Base-by-base conservation (phyloP, 345 rosid species). In the Populus deltoides region DNA sequence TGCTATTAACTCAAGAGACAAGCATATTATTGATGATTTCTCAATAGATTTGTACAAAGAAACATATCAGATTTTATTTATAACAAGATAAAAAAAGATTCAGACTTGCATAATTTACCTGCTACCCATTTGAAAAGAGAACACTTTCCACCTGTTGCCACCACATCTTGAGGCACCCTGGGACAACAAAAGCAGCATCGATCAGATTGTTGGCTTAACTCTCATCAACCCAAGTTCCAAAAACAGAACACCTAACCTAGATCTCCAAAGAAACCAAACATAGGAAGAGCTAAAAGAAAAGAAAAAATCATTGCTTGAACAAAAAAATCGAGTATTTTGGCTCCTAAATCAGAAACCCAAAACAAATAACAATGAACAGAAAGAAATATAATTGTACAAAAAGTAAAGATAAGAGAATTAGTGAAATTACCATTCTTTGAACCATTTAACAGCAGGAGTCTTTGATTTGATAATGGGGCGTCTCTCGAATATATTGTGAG, bases 151-250 rank as follows among this genome's bases (percentile, higher is more conserved):
- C 98, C 98, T 66, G 94, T 96, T 5, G 98, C 95, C 31, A 90
- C 93, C 76, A 91, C 90, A 86, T 96, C 98, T 85, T 93, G 99
- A 25, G 99, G 99, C 71, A 94, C 98, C 99, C 99, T 96, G 74
- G 69, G 78, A 73, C 61, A 53, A 73, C 45, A 69, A 24, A 74
- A 6, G 16, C 33, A 41, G 71, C 9, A 66, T 17, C 68, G 17
- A 11, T 41, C 53, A 29, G 59, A 70, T 7, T 63, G 72, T 66
- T 59, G 6, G 63, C 51, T 47, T 47, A 47, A 47, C 6, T 47
- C 18, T 55, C 25, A 22, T 55, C 62, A 55, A 22, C 62, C 62
- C 25, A 55, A 20, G 12, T 55, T 55, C 62, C 62, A 55, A 9
- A 31, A 62, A 49, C 6, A 10, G 25, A 4, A 41, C n/a, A 63